Percentiles rank a stretch among this genome's conserved stretches.
These are phyloP conservation scores for Powellomyces hirtus DNA, from an alignment of 192 early-diverging fungal species.

Conservation along the genomic window DNA sequence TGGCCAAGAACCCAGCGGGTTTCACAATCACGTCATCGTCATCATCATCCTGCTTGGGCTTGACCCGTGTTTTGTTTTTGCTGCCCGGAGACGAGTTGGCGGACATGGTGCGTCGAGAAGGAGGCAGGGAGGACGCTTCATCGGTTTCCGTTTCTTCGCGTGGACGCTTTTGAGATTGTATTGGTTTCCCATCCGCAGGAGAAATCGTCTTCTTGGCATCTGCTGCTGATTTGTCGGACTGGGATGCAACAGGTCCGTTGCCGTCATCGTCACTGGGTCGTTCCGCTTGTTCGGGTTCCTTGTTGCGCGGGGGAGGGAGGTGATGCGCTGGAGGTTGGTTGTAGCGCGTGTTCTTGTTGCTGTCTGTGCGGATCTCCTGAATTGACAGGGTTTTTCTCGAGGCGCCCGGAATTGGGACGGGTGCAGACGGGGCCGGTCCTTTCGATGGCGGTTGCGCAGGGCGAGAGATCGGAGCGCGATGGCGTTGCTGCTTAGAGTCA, in stretches of 20 bases:
- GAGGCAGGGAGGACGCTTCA: neutral
- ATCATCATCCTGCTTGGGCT: neutral
- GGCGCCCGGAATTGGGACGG: neutral
- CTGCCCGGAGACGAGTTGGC: neutral
- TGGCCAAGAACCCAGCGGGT: conserved; percentile 1
- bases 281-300: neutral
- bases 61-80: neutral
- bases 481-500: neutral
- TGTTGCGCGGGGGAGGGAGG: neutral
- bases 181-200: neutral
- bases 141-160: neutral
- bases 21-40: neutral
- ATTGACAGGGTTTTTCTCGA: neutral
- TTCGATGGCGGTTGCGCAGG: neutral
- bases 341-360: neutral
- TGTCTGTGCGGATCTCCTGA: neutral
- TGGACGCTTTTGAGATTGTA: conserved; percentile 4
- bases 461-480: neutral
- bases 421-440: neutral
- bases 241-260: neutral
- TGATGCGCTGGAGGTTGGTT: neutral
- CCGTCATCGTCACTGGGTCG: neutral
- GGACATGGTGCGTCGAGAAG: neutral
- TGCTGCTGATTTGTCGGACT: neutral
- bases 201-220: neutral